Percentiles rank a stretch among this genome's conserved stretches.
Evolutionary conservation across 192 early-diverging fungal species (phyloP).

Genomic region (Dispira parvispora): DNA sequence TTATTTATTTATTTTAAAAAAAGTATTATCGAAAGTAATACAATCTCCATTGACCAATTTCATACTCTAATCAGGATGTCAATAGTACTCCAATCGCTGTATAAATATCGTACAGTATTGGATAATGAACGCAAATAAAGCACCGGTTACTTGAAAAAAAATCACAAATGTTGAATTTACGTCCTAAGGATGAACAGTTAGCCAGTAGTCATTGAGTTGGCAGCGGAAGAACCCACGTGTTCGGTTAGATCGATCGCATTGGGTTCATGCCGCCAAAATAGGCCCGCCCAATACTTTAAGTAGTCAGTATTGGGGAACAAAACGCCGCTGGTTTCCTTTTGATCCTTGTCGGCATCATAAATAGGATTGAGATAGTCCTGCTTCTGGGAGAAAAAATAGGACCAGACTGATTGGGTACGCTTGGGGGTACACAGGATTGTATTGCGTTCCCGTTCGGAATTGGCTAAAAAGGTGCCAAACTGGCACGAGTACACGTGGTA

Average conservation of each 20-base stretch:
- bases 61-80: too few species aligned
- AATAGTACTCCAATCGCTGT: too few species aligned
- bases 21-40: too few species aligned
- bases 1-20: too few species aligned
- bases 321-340: slow-evolving; percentile 34
- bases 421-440: slow-evolving; percentile 21
- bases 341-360: slow-evolving; percentile 34
- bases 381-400: slow-evolving; percentile 44
- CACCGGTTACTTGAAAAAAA: too few species aligned
- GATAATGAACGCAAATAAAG: too few species aligned
- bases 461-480: slow-evolving; percentile 90
- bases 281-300: slow-evolving; percentile 53
- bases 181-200: too few species aligned
- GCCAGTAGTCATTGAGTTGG: too few species aligned
- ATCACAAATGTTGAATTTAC: too few species aligned
- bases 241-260: slow-evolving; percentile 16
- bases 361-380: slow-evolving; percentile 37
- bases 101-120: too few species aligned
- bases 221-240: neutral
- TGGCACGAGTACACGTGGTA: slow-evolving; percentile 79
- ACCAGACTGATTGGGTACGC: slow-evolving; percentile 59
- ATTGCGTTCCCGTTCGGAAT: slow-evolving; percentile 63
- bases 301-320: slow-evolving; percentile 44
- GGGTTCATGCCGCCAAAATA: slow-evolving; percentile 46
- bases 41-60: too few species aligned